Base-by-base conservation (phyloP, 2,329 filamentous ascomycete species). In the Fusarium pseudocircinatum region DNA sequence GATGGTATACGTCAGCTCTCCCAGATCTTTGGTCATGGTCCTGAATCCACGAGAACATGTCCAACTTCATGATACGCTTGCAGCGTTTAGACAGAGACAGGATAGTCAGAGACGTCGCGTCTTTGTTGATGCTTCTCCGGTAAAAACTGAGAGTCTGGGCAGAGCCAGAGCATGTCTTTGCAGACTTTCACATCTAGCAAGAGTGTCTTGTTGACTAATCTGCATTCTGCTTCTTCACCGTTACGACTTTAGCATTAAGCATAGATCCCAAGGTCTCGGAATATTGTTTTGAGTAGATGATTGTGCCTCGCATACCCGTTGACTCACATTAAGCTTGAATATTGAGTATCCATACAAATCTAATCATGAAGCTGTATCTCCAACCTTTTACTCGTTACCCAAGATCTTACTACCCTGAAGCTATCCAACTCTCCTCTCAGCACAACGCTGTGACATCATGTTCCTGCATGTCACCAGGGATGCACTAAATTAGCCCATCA, bases 381-480 rank as follows among this genome's bases (percentile, higher is more conserved):
- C 4, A 30, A 22, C 7, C 22, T 37, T 26, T n/a, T 20, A 28
- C 24, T 20, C 43, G 30, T 37, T 20, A 7, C 30, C 39, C 28
- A 20, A 8, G 22, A 9, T 7, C 13, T 1, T 56, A 22, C 24
- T 50, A 59, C 32, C 42, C 42, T 59, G 56, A 59, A 50, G 56
- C 42, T 37, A 59, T 59, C 20, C 56, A 34, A 28, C 20, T 59
- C 56, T 50, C 32, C 42, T 59, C 22, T 58, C 2, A 50, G 15
- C 9, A 47, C 30, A 59, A 24, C 20, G 32, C 56, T 37, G 30
- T 58, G 54, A 59, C 56, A 59, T 59, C 56, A 59, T 59, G 56
- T 59, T 49, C 42, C 56, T 59, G 54, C 30, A 44, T 34, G 14
- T 13, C 24, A 28, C 30, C 9, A 36, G 56, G 32, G 42, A 59